phyloP scores from a whole-genome alignment of 495 filamentous ascomycete genomes.

The Polyplosphaeria fusca region DNA sequence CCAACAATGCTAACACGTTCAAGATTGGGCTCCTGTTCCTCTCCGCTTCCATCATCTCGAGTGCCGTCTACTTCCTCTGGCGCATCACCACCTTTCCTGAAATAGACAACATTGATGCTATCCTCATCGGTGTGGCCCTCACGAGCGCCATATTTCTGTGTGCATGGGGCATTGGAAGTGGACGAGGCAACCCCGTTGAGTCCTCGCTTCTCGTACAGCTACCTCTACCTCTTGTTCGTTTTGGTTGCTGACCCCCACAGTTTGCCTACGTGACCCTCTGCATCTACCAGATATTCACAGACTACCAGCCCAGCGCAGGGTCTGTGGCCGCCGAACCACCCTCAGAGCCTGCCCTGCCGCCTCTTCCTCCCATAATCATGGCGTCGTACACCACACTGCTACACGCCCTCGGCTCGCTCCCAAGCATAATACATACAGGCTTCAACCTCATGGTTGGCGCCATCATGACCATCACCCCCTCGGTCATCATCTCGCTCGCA shows the following conservation, averaged over 20 bases:
- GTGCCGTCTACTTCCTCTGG: constrained; percentile 94
- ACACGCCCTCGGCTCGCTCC: constrained; percentile 77
- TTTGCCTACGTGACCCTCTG: constrained; percentile 97
- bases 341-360: constrained; percentile 75
- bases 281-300: constrained; percentile 98
- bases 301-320: constrained; percentile 73
- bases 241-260: constrained; percentile 9
- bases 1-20: constrained; percentile 31
- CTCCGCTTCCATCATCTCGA: constrained; percentile 87
- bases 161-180: constrained; percentile 90
- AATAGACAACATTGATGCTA: constrained; percentile 89
- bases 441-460: constrained; percentile 86
- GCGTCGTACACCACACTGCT: constrained; percentile 92
- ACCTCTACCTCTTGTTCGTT: constrained; percentile 5
- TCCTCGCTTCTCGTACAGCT: constrained; percentile 76
- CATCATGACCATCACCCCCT: constrained; percentile 88
- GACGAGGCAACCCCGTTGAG: constrained; percentile 92
- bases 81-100: constrained; percentile 88
- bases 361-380: constrained; percentile 95
- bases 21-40: constrained; percentile 85
- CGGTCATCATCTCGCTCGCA: constrained; percentile 86
- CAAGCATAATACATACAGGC: constrained; percentile 75
- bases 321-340: constrained; percentile 54
- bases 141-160: constrained; percentile 89
- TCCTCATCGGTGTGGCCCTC: constrained; percentile 85